These are phyloP conservation scores for Elasticomyces elasticus DNA, from an alignment of 495 filamentous ascomycete species.

Conservation along the genomic window DNA sequence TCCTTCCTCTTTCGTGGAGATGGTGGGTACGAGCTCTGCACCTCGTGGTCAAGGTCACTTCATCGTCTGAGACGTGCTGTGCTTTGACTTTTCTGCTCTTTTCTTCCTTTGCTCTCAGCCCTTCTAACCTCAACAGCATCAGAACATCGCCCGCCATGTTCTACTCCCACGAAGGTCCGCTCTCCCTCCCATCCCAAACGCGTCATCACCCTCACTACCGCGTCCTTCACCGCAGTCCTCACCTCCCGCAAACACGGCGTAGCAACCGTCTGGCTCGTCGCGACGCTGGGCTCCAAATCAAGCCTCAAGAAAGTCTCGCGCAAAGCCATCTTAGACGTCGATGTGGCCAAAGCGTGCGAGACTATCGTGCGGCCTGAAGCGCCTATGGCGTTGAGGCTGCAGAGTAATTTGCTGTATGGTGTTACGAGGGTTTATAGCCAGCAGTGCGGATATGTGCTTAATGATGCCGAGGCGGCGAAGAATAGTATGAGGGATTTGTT, in stretches of 20 bases:
- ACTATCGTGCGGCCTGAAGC: slow-evolving; percentile 76
- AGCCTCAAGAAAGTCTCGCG: slow-evolving; percentile 63
- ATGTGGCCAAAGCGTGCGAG: slow-evolving; percentile 75
- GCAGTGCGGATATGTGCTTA: slow-evolving; percentile 76
- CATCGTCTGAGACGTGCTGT: neutral
- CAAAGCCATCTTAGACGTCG: slow-evolving; percentile 81
- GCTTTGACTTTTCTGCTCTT: neutral
- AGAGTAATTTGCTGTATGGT: slow-evolving; percentile 81
- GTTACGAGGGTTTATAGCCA: slow-evolving; percentile 75
- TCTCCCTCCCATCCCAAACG: neutral
- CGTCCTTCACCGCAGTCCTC: slow-evolving; percentile 51
- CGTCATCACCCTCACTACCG: slow-evolving; percentile 1
- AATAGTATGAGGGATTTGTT: slow-evolving; percentile 59
- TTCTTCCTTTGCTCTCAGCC: neutral
- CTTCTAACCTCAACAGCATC: neutral
- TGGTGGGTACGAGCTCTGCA: neutral
- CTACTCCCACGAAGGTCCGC: slow-evolving; percentile 81
- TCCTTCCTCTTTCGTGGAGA: neutral
- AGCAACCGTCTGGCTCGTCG: slow-evolving; percentile 90
- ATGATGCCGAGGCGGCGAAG: slow-evolving; percentile 68
- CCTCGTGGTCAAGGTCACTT: slow-evolving; percentile 5
- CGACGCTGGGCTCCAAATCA: slow-evolving; percentile 72
- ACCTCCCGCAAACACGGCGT: slow-evolving; percentile 83
- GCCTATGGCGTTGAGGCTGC: slow-evolving; percentile 83
- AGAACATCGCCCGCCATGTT: slow-evolving; percentile 50